Percentiles rank a stretch among this genome's conserved stretches.
phyloP scores from a whole-genome alignment of 1,284 basidiomycete species.

The Tremellales sp. region DNA sequence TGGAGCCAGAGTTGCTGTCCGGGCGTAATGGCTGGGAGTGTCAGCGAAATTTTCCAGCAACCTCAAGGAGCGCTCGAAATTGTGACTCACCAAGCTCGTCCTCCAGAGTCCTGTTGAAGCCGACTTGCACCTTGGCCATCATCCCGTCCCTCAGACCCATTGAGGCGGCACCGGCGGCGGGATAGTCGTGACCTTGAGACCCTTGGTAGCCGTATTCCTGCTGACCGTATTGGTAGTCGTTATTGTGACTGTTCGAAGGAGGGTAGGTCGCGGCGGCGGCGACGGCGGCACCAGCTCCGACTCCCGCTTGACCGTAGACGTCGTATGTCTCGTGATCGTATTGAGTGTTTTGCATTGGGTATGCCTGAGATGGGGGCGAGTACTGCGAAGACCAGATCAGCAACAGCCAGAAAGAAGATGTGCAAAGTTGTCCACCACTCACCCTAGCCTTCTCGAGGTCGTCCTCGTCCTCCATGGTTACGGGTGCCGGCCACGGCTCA shows the following conservation, averaged over 20 bases:
- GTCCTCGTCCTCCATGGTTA: conserved; percentile 32
- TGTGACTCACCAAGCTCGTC: conserved; percentile 43
- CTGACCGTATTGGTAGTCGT: conserved; percentile 2
- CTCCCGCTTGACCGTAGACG: conserved; percentile 6
- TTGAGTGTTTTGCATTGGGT: conserved; percentile 27
- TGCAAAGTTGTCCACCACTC: conserved; percentile 6
- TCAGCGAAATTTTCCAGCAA: conserved; percentile 6
- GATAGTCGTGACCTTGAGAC: conserved; percentile 2
- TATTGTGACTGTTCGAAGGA: conserved; percentile 9
- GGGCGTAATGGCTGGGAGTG: conserved; percentile 39
- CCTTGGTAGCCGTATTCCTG: conserved; percentile 7
- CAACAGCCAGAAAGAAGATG: not conserved
- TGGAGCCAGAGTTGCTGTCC: conserved; percentile 47
- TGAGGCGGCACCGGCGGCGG: conserved; percentile 7
- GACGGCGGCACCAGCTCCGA: conserved; percentile 7
- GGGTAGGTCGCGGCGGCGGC: conserved; percentile 1
- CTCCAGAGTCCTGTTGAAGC: conserved; percentile 45
- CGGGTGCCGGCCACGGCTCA: conserved; percentile 36
- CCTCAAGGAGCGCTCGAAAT: too few species aligned
- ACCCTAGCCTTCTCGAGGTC: conserved; percentile 31
- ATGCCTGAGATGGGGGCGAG: conserved; percentile 27
- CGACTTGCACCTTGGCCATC: conserved; percentile 45
- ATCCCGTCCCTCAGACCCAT: conserved; percentile 33
- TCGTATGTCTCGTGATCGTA: conserved; percentile 12
- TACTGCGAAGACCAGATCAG: conserved; percentile 14